A percentile compares a stretch with the other conserved stretches of the same genome.
Evolutionary conservation across 202 grass and related monocot genomes (phyloP).

Genomic region (Panicum virgatum): DNA sequence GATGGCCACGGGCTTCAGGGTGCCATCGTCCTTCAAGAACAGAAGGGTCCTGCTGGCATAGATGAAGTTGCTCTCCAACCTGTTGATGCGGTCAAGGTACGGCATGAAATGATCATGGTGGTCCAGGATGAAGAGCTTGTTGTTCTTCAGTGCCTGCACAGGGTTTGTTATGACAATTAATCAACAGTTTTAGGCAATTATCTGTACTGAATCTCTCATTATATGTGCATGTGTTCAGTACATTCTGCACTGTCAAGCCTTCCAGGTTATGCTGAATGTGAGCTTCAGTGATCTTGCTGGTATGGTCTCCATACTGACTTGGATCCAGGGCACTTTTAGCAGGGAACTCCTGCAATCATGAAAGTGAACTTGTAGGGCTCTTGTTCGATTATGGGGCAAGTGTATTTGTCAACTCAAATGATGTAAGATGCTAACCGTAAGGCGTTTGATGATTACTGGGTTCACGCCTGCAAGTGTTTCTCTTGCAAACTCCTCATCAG

Average conservation of each 20-base stretch:
- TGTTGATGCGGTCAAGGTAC: slow-evolving; percentile 69
- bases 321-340: slow-evolving; percentile 71
- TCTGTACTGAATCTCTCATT: not conserved
- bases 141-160: slow-evolving; percentile 62
- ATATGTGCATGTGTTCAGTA: slow-evolving; percentile 29
- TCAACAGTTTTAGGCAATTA: not conserved
- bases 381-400: not conserved
- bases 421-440: slow-evolving; percentile 53
- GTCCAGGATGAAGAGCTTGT: slow-evolving; percentile 84
- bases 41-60: slow-evolving; percentile 82
- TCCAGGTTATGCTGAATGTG: slow-evolving; percentile 72
- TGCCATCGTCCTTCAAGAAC: slow-evolving; percentile 70
- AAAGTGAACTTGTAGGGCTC: not conserved
- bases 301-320: slow-evolving; percentile 67
- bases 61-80: slow-evolving; percentile 56
- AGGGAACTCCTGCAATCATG: slow-evolving; percentile 68
- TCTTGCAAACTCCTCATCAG: slow-evolving; percentile 86
- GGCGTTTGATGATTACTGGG: slow-evolving; percentile 65
- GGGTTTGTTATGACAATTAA: not conserved
- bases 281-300: slow-evolving; percentile 71
- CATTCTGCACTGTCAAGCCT: slow-evolving; percentile 62
- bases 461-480: slow-evolving; percentile 96
- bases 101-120: slow-evolving; percentile 93
- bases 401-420: slow-evolving; percentile 4
- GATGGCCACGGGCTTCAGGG: slow-evolving; percentile 81